Evolutionary conservation across 2,329 filamentous ascomycete species (phyloP), one percentile per base, ranked within the genome.

Genomic region (Gaeumannomyces tritici): DNA sequence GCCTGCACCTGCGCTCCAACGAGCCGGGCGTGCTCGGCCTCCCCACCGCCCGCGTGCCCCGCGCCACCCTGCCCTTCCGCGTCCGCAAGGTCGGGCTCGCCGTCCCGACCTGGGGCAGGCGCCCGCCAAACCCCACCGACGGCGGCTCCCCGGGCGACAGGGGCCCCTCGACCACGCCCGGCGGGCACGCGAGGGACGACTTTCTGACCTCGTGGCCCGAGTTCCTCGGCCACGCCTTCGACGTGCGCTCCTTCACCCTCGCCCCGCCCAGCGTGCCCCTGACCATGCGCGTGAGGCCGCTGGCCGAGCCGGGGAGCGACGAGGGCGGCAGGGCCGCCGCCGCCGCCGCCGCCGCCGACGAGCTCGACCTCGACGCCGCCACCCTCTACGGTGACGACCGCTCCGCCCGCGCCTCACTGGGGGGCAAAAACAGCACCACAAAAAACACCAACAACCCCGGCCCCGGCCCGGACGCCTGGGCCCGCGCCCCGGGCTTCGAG

Each of bases 221-320:
- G 29, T 26, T 27, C 26, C 18, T 62, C 3, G 55, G 31, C n/a
- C 28, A 29, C n/a, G 60, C 57, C 27, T 65, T 83, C 63, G 79
- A 83, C 66, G 66, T 78, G 4, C 67, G 76, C 60, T 68, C 75
- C 18, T 86, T 83, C 72, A 77, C 81, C 5, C 74, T 86, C 42
- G 72, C 78, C 28, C 78, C 81, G 7, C 74, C 78, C 11, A 73
- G 75, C 13, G 70, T 63, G 7, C 62, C 64, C 24, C 66, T 70
- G 3, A 60, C 60, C 57, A 64, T 70, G 33, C 24, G 21, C 21
- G 58, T 51, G 55, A 28, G 62, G 63, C 55, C 54, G 62, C 15
- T 59, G 63, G 61, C 63, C 62, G 26, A 56, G 62, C 28, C 56
- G 56, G 54, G 57, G 33, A 65, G 69, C n/a, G 64, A 76, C 55